A percentile compares a stretch with the other conserved stretches of the same genome.
Evolutionary conservation across 441 rosid species (phyloP).

Genomic region (Omphalea diandra): DNA sequence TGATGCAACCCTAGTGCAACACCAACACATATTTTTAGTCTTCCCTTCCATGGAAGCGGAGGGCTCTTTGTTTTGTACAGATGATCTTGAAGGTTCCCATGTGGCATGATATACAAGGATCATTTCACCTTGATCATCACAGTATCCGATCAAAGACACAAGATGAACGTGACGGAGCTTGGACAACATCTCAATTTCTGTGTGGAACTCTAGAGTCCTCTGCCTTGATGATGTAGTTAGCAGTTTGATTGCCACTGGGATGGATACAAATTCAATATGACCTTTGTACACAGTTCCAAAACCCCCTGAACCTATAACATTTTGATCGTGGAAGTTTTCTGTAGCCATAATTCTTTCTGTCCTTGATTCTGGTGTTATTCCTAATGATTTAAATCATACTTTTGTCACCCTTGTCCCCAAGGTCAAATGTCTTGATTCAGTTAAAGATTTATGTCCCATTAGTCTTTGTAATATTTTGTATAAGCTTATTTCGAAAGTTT

Average conservation of each 20-base stretch:
- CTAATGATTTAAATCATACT: too few species aligned
- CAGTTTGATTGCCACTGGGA: slow-evolving; percentile 36
- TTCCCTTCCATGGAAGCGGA: slow-evolving; percentile 35
- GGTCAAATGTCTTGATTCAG: too few species aligned
- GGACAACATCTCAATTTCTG: slow-evolving; percentile 37
- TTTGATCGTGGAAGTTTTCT: slow-evolving; percentile 7
- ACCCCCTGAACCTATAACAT: slow-evolving; percentile 32
- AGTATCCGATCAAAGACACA: slow-evolving; percentile 36
- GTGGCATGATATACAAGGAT: slow-evolving; percentile 37
- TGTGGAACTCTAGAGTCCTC: slow-evolving; percentile 30
- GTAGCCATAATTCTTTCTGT: too few species aligned
- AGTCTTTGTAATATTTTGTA: too few species aligned
- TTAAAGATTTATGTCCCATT: too few species aligned
- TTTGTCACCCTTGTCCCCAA: too few species aligned
- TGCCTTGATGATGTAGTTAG: slow-evolving; percentile 25
- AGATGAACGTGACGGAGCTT: slow-evolving; percentile 33
- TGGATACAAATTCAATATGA: slow-evolving; percentile 21
- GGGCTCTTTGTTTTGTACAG: slow-evolving; percentile 29
- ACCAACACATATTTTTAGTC: slow-evolving; percentile 39
- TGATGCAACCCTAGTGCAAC: slow-evolving; percentile 34
- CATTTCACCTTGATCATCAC: slow-evolving; percentile 38
- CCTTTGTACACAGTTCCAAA: slow-evolving; percentile 38
- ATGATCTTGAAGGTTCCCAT: slow-evolving; percentile 29
- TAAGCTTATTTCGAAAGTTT: too few species aligned
- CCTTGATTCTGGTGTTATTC: too few species aligned